Conservation (phyloP, 2,329 filamentous ascomycete species). For the Monosporascus sp. region DNA sequence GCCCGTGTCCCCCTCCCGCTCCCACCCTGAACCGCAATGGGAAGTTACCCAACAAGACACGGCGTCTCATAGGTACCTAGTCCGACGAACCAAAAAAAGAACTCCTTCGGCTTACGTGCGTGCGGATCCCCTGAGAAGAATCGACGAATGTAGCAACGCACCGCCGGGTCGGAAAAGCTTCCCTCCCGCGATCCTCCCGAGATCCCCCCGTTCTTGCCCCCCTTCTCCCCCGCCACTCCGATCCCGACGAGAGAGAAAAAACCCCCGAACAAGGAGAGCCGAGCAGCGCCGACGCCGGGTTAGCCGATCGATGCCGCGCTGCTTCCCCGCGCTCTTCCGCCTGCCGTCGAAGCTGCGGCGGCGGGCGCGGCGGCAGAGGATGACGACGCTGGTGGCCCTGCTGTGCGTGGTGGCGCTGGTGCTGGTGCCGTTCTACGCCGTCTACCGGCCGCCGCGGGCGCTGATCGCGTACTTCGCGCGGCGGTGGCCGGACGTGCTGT, state of each 20-base stretch:
- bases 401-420: constrained; percentile 29
- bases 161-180: neutral
- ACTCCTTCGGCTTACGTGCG: no score
- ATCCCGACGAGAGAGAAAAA: constrained; percentile 11
- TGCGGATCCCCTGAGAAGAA: neutral
- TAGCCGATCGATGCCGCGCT: constrained; percentile 22
- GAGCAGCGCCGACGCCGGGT: neutral
- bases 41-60: no score
- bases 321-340: constrained; percentile 41
- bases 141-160: neutral
- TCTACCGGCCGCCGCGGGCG: constrained; percentile 75
- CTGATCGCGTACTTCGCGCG: constrained; percentile 66
- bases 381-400: constrained; percentile 47
- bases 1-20: no score
- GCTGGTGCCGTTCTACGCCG: constrained; percentile 51
- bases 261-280: neutral
- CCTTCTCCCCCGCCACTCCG: neutral
- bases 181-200: neutral
- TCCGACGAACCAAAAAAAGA: no score
- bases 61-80: no score
- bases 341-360: constrained; percentile 53
- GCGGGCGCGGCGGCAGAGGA: constrained; percentile 52
- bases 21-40: no score
- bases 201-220: neutral
- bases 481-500: constrained; percentile 75